Conservation (phyloP, 495 filamentous ascomycete species). For the Xylaria longipes region DNA sequence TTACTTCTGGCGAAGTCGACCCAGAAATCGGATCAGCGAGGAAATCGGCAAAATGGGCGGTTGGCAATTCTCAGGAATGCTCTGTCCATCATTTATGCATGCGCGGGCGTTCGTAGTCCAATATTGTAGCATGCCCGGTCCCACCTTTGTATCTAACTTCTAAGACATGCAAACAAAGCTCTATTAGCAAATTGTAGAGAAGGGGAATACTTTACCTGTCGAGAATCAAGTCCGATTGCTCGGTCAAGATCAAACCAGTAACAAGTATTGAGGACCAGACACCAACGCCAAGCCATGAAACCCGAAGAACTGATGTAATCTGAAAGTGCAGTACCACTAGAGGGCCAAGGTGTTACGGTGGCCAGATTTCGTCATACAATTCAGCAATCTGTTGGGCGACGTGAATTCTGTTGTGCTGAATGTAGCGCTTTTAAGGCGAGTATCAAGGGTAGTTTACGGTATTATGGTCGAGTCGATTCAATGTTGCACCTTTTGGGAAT, state of each 20-base stretch:
- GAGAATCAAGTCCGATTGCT: conserved; percentile 13
- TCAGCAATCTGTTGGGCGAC: conserved; percentile 37
- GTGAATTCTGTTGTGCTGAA: conserved; percentile 32
- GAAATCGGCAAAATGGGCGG: neutral
- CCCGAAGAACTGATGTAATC: conserved; percentile 12
- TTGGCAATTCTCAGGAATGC: neutral
- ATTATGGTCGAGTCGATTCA: conserved; percentile 45
- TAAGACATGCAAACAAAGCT: conserved; percentile 5
- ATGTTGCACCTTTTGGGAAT: conserved; percentile 46
- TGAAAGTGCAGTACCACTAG: conserved; percentile 25
- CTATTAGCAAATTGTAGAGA: conserved; percentile 20
- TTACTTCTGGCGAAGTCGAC: neutral
- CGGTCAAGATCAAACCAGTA: conserved; percentile 7
- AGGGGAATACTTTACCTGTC: conserved; percentile 27
- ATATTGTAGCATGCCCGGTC: neutral
- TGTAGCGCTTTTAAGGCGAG: conserved; percentile 41
- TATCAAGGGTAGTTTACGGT: conserved; percentile 41
- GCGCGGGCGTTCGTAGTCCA: neutral
- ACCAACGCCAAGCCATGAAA: neutral
- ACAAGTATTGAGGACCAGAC: neutral
- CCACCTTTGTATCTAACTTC: neutral
- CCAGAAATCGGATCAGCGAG: neutral
- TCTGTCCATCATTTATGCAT: neutral
- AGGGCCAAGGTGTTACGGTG: conserved; percentile 28
- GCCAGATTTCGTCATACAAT: conserved; percentile 36